phyloP scores from a whole-genome alignment of 148 eudicot species.

The Chenopodium berlandieri region DNA sequence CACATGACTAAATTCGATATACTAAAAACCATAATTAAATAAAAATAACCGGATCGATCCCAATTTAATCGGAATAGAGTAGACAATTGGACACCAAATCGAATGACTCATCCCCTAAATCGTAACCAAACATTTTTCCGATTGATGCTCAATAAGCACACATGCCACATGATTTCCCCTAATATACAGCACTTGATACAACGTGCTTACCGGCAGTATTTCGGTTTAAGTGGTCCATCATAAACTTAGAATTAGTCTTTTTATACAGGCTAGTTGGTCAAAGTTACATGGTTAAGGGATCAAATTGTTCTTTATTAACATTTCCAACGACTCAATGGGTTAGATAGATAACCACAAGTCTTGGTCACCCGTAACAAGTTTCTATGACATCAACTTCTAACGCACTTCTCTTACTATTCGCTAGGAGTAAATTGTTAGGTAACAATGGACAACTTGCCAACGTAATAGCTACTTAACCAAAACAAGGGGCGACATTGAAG shows the following conservation, averaged over 20 bases:
- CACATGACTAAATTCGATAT: too few relatives aligned
- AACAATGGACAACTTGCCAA: background rate
- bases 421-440: background rate
- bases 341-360: background rate
- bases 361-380: background rate
- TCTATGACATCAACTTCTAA: background rate
- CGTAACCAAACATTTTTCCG: background rate
- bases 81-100: background rate
- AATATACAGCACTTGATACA: background rate
- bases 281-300: background rate
- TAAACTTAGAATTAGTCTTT: background rate
- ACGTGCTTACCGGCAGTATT: slow-evolving; percentile 4
- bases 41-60: too few relatives aligned
- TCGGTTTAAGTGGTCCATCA: background rate
- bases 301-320: background rate
- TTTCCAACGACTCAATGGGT: background rate
- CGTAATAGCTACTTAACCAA: background rate
- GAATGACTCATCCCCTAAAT: background rate
- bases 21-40: too few relatives aligned
- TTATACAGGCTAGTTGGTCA: slow-evolving; percentile 5
- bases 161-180: background rate
- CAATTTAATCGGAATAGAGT: background rate
- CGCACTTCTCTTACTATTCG: background rate
- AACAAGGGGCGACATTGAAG: background rate
- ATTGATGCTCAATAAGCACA: background rate